phyloP scores from a whole-genome alignment of 164 flowering plant genomes.

The Warburgia ugandensis region DNA sequence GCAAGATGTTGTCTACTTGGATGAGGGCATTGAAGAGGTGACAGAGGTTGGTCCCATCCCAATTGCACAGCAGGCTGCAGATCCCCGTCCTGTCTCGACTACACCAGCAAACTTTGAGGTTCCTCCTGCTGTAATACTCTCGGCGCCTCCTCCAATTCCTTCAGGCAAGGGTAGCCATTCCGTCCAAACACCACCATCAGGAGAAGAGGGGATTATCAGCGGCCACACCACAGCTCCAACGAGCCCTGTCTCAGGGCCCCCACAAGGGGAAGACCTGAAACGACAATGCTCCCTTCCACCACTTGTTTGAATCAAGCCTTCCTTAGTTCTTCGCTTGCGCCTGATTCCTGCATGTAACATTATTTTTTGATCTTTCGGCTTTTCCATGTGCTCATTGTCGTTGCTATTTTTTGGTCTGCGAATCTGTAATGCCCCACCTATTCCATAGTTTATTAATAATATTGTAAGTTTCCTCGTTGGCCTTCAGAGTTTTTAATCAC shows the following conservation, averaged over 20 bases:
- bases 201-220: no score
- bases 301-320: not conserved
- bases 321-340: no score
- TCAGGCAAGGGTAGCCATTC: not conserved
- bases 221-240: no score
- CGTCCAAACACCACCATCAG: not conserved
- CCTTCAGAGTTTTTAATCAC: no score
- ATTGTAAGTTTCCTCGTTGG: no score
- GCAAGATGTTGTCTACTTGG: constrained; percentile 90
- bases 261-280: not conserved
- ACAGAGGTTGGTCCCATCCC: constrained; percentile 55
- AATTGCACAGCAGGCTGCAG: constrained; percentile 16
- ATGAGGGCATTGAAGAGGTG: constrained; percentile 84
- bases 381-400: no score
- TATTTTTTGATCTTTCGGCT: no score
- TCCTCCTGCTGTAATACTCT: not conserved
- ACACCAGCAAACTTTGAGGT: not conserved
- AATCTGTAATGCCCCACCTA: no score
- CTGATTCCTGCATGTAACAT: no score
- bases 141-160: not conserved
- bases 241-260: not conserved
- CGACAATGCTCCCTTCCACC: not conserved
- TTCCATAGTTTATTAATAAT: no score
- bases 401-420: no score
- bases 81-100: not conserved